phyloP scores from a whole-genome alignment of 805 yeast species.

The Saccharomyces cerevisiae region DNA sequence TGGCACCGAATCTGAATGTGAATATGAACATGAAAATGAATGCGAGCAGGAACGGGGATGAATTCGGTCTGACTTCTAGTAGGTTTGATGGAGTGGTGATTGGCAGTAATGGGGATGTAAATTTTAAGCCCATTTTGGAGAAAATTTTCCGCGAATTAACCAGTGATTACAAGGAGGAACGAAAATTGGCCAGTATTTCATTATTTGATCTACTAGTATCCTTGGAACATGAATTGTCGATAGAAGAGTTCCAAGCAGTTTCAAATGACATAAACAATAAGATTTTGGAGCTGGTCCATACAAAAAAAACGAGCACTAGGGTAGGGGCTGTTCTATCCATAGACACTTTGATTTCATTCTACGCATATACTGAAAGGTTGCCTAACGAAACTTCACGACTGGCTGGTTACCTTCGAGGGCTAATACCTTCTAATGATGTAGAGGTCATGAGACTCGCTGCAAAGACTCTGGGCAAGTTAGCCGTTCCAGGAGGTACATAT shows the following conservation, averaged over 20 bases:
- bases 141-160: constrained; percentile 28
- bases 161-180: constrained; percentile 24
- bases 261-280: constrained; percentile 76
- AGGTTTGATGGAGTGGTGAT: background rate
- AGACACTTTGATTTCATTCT: constrained; percentile 72
- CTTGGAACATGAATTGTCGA: constrained; percentile 64
- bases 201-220: constrained; percentile 36
- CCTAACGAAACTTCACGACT: constrained; percentile 77
- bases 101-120: background rate
- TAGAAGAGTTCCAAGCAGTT: constrained; percentile 69
- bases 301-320: constrained; percentile 55
- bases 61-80: background rate
- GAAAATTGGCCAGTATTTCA: constrained; percentile 40
- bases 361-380: constrained; percentile 67
- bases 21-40: background rate
- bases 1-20: background rate
- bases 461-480: constrained; percentile 71
- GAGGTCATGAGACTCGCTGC: constrained; percentile 80
- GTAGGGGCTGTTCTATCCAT: constrained; percentile 88
- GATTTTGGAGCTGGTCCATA: constrained; percentile 68
- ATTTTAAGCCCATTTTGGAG: constrained; percentile 3
- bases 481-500: constrained; percentile 75
- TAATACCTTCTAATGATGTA: constrained; percentile 67
- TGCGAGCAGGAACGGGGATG: background rate
- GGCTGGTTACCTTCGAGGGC: constrained; percentile 68